Percentiles rank a stretch among this genome's conserved stretches.
These are phyloP conservation scores for Coffea humblotiana DNA, from an alignment of 305 asterid genomes.

Conservation along the genomic window DNA sequence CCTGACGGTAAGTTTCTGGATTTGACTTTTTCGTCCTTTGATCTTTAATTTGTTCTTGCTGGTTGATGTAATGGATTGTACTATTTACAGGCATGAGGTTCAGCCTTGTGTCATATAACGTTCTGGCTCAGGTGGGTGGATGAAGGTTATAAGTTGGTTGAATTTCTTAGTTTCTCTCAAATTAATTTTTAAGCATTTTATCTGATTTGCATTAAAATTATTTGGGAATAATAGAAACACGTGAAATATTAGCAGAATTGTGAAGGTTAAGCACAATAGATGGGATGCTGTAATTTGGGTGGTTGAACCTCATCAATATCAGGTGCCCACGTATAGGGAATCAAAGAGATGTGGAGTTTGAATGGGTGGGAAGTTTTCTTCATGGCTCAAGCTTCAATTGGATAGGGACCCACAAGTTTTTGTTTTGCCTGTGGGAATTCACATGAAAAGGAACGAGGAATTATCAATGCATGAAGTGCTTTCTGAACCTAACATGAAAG, in stretches of 20 bases:
- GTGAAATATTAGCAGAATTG: neutral
- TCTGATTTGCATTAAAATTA: neutral
- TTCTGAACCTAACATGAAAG: too few relatives aligned
- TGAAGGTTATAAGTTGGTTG: constrained; percentile 1
- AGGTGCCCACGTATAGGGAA: neutral
- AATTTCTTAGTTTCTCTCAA: neutral
- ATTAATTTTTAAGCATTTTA: neutral
- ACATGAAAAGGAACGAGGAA: too few relatives aligned
- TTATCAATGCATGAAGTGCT: too few relatives aligned
- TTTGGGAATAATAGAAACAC: neutral
- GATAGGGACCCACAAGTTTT: neutral
- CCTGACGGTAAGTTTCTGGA: constrained; percentile 42
- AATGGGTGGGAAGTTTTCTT: neutral
- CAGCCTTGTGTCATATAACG: constrained; percentile 80
- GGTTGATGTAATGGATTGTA: constrained; percentile 13
- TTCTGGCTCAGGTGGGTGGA: constrained; percentile 77
- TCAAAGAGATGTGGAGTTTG: neutral
- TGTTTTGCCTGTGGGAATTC: neutral
- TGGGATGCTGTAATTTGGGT: neutral
- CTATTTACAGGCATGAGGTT: constrained; percentile 60
- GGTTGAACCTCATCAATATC: neutral
- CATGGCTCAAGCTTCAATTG: neutral
- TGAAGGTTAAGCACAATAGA: neutral
- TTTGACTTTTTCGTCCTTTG: neutral
- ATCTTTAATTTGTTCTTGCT: constrained; percentile 1